Conservation (phyloP, 805 yeast genomes). For the Candida koratica region DNA sequence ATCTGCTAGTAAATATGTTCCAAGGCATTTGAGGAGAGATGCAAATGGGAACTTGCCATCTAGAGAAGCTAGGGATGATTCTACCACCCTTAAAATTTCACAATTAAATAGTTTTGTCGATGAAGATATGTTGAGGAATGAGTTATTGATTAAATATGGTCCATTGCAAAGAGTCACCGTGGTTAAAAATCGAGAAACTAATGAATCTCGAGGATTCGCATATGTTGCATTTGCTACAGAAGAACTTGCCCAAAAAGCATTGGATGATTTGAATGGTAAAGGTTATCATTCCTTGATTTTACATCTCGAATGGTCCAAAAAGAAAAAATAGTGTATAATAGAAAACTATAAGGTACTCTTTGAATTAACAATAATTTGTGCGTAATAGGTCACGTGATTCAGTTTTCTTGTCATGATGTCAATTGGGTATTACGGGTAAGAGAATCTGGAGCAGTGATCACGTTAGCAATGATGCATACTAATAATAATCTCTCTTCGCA, state of each 20-base stretch:
- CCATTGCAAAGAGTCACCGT: conserved; percentile 71
- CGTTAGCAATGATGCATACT: no score
- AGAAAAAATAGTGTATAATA: conserved; percentile 30
- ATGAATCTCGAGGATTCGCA: conserved; percentile 93
- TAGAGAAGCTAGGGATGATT: conserved; percentile 64
- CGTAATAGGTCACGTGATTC: no score
- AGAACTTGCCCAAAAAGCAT: conserved; percentile 69
- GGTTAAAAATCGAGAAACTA: conserved; percentile 88
- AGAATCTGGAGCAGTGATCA: no score
- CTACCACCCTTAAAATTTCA: conserved; percentile 82
- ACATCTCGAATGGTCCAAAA: conserved; percentile 46
- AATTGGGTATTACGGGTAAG: no score
- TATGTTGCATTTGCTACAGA: conserved; percentile 77
- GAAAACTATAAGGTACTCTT: background rate
- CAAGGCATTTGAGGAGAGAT: conserved; percentile 44
- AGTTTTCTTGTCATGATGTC: no score
- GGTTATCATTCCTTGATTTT: conserved; percentile 87
- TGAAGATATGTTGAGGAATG: conserved; percentile 73
- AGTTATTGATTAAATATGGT: conserved; percentile 66
- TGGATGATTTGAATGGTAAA: conserved; percentile 75
- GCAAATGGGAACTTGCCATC: conserved; percentile 40
- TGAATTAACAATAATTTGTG: no score
- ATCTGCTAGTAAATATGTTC: conserved; percentile 34
- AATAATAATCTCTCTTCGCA: no score
- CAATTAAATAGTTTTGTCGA: conserved; percentile 83